Evolutionary conservation across 2,329 filamentous ascomycete species (phyloP).

Genomic region (Monilinia fructigena): DNA sequence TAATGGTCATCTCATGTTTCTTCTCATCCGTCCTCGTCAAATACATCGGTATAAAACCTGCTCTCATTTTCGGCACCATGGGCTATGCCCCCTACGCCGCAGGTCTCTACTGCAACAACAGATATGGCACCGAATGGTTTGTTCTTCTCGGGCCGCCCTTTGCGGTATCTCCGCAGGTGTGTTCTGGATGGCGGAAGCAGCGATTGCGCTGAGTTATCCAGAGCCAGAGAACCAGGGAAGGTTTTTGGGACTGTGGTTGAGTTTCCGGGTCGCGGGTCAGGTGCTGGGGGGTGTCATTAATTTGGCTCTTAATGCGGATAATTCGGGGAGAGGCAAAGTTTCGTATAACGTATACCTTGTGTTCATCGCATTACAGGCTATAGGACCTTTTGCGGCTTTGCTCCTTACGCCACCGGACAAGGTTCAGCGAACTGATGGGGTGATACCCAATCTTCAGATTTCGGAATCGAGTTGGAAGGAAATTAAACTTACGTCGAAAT

Average conservation of each 20-base stretch:
- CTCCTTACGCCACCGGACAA: slow-evolving; percentile 59
- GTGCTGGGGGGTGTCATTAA: slow-evolving; percentile 72
- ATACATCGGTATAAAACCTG: slow-evolving; percentile 68
- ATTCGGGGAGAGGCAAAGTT: slow-evolving; percentile 59
- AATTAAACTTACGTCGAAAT: slow-evolving; percentile 55
- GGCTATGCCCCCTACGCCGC: slow-evolving; percentile 72
- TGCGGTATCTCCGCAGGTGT: slow-evolving; percentile 54
- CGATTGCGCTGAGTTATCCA: slow-evolving; percentile 70
- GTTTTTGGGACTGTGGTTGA: slow-evolving; percentile 67
- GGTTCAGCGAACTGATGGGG: slow-evolving; percentile 65
- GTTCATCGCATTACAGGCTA: slow-evolving; percentile 68
- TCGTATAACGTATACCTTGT: slow-evolving; percentile 67
- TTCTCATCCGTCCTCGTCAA: slow-evolving; percentile 63
- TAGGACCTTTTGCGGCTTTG: slow-evolving; percentile 63
- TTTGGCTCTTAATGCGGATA: slow-evolving; percentile 61
- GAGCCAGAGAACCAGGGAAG: slow-evolving; percentile 66
- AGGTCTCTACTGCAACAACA: slow-evolving; percentile 69
- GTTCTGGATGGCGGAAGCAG: slow-evolving; percentile 75
- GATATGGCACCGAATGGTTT: slow-evolving; percentile 68
- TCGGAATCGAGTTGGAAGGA: slow-evolving; percentile 56
- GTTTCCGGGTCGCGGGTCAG: slow-evolving; percentile 58
- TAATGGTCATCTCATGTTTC: slow-evolving; percentile 71
- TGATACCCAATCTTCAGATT: slow-evolving; percentile 59
- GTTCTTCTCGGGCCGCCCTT: slow-evolving; percentile 52
- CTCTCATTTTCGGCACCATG: slow-evolving; percentile 68